These are phyloP conservation scores for Murraya koenigii DNA, from an alignment of 345 rosid genomes.

Conservation along the genomic window DNA sequence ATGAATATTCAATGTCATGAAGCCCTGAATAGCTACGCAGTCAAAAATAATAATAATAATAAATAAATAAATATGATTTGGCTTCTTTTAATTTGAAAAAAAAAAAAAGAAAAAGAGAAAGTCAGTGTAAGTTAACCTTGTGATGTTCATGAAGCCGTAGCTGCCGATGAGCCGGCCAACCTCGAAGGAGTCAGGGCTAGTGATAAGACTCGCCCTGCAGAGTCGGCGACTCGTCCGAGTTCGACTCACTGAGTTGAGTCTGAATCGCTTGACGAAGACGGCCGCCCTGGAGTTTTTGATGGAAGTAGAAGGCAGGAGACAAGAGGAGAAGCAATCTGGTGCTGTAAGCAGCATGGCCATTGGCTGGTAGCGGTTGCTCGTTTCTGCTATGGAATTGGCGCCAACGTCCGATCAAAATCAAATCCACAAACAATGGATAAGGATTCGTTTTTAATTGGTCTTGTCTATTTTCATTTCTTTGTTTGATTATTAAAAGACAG, in stretches of 20 bases:
- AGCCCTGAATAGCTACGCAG: conserved; percentile 64
- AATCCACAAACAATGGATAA: conserved; percentile 1
- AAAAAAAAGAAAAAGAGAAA: background rate
- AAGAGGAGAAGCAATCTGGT: conserved; percentile 21
- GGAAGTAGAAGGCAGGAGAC: conserved; percentile 16
- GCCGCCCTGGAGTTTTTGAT: conserved; percentile 2
- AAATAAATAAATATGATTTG: background rate
- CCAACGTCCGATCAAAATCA: background rate
- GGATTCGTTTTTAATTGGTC: background rate
- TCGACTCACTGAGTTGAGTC: conserved; percentile 22
- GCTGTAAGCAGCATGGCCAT: conserved; percentile 22
- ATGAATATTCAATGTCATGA: conserved; percentile 45
- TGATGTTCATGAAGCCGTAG: conserved; percentile 89
- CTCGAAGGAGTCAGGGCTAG: conserved; percentile 74
- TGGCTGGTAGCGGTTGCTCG: background rate
- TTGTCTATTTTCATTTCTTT: background rate
- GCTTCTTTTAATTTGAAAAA: background rate
- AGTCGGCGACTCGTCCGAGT: conserved; percentile 26
- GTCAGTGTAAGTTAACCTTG: conserved; percentile 47
- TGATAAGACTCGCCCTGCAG: conserved; percentile 62
- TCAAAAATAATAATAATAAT: background rate
- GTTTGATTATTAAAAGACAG: too few relatives aligned
- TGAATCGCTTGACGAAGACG: conserved; percentile 20
- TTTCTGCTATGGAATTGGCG: background rate
- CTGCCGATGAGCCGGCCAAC: conserved; percentile 88